Evolutionary conservation across 2,329 filamentous ascomycete species (phyloP), one percentile per base, ranked within the genome.

Genomic region (Colletotrichum filicis): DNA sequence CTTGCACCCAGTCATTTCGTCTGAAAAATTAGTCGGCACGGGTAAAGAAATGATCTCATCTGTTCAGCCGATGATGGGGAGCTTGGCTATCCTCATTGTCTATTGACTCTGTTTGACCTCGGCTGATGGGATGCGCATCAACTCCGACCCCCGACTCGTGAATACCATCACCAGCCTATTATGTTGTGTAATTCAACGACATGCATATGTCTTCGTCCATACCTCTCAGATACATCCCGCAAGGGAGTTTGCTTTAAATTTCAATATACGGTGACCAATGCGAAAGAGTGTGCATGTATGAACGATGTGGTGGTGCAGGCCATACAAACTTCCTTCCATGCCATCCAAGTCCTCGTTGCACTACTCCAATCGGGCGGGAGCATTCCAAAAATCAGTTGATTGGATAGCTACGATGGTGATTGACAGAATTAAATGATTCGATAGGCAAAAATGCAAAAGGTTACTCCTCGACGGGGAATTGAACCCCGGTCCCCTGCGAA

Each of bases 241-340:
- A 9, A 9, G 0, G 19, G 5, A 9, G 8, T 22, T 49, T 49
- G 3, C 5, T 49, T 8, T n/a, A 0, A 9, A 1, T 9, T 49
- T 11, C 14, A 14, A 16, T 3, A 42, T 19, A 0, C 37, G 2
- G 3, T 42, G 5, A 14, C 37, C 5, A 42, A 2, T 3, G 37
- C 1, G 37, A 19, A 42, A 16, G 3, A 0, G 35, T 16, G 37
- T 7, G 0, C 14, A 42, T 16, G 14, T 42, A 16, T 12, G 32
- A 35, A 7, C 12, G 16, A 42, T 42, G 37, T 42, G 5, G 5
- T 42, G 37, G 5, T 1, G 3, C 5, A 42, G 37, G 0, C 37
- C 37, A 42, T 42, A 16, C 37, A 16, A 3, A 7, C 37, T 0
- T 37, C 14, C 37, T 19, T 42, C 14, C 37, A 42, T 42, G 14